These are phyloP conservation scores for Cyberlindnera misumaiensis DNA, from an alignment of 805 yeast genomes.

Conservation along the genomic window DNA sequence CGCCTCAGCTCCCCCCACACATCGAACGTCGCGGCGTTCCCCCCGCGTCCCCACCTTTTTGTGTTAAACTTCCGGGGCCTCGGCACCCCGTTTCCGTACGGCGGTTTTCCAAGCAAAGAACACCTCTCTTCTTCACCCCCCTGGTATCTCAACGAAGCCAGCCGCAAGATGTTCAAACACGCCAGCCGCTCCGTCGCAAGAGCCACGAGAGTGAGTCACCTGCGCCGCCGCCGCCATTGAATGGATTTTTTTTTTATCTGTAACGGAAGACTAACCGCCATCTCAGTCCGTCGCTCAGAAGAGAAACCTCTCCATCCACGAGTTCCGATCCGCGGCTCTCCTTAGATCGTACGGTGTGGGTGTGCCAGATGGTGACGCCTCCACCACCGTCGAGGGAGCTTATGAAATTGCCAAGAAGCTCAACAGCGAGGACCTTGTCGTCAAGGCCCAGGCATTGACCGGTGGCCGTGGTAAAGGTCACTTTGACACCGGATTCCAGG, in stretches of 20 bases:
- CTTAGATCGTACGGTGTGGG: constrained; percentile 77
- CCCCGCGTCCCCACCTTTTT: no score
- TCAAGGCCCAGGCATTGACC: constrained; percentile 97
- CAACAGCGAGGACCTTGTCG: constrained; percentile 75
- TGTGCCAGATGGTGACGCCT: constrained; percentile 88
- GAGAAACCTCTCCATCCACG: constrained; percentile 88
- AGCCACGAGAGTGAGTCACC: constrained; percentile 10
- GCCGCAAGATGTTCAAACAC: constrained; percentile 8
- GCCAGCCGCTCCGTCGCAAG: constrained; percentile 11
- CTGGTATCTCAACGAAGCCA: no score
- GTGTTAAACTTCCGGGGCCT: no score
- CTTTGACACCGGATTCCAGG: constrained; percentile 90
- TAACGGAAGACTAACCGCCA: constrained; percentile 1
- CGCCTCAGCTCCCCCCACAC: no score
- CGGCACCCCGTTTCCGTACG: no score
- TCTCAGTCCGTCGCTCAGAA: constrained; percentile 22
- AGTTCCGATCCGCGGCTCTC: constrained; percentile 88
- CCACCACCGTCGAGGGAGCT: constrained; percentile 86
- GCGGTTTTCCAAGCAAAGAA: no score
- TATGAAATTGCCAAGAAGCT: constrained; percentile 71
- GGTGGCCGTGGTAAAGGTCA: constrained; percentile 99
- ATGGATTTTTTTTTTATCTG: background rate
- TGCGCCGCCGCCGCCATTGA: background rate
- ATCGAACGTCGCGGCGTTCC: no score
- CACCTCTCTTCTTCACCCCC: no score